These are phyloP conservation scores for Wickerhamomyces canadensis DNA, from an alignment of 805 yeast species.

Conservation along the genomic window DNA sequence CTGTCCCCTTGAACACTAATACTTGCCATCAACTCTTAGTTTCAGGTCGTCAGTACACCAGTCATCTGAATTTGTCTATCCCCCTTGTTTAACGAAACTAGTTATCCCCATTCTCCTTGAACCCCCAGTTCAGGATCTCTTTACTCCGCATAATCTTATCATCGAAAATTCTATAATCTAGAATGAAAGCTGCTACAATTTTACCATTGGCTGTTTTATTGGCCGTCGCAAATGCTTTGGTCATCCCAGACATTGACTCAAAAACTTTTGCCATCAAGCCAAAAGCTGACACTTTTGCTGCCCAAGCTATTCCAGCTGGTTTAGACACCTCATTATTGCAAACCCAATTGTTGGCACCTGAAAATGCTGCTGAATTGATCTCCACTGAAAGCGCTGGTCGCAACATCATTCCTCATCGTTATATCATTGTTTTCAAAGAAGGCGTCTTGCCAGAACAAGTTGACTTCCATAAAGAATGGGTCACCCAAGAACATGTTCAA, in stretches of 20 bases:
- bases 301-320: conserved; percentile 11
- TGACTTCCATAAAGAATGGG: conserved; percentile 63
- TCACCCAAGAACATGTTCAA: conserved; percentile 46
- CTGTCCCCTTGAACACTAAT: too few species aligned
- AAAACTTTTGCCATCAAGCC: conserved; percentile 27
- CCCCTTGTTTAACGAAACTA: not conserved
- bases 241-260: conserved; percentile 51
- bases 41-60: too few species aligned
- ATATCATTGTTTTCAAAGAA: conserved; percentile 81
- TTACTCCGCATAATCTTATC: too few species aligned
- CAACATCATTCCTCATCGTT: conserved; percentile 62
- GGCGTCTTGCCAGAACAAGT: conserved; percentile 47
- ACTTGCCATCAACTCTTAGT: too few species aligned
- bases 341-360: conserved; percentile 11
- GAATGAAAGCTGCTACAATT: conserved; percentile 21
- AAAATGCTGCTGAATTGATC: conserved; percentile 41
- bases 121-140: too few species aligned
- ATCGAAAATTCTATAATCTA: too few species aligned
- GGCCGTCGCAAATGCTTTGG: conserved; percentile 44
- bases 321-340: conserved; percentile 13
- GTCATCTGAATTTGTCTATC: too few species aligned
- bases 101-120: too few species aligned
- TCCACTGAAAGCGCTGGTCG: conserved; percentile 36
- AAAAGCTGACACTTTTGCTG: conserved; percentile 4
- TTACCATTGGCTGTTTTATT: conserved; percentile 32